phyloP scores from a whole-genome alignment of 345 rosid species.

The Mangifera indica region DNA sequence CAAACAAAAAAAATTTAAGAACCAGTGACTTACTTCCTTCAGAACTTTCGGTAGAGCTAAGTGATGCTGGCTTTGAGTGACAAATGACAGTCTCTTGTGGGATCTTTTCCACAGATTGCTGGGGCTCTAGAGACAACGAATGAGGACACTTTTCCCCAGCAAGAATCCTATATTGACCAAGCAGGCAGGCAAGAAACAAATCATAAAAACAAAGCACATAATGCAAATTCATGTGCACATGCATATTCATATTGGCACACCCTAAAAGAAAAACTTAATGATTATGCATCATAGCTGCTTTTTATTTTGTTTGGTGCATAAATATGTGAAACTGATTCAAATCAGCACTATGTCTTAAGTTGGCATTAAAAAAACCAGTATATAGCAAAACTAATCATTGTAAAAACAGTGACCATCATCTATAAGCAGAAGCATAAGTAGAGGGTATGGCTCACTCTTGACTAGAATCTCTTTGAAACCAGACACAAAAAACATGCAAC shows the following conservation, averaged over 20 bases:
- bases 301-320: conserved; percentile 1
- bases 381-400: no score
- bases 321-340: background rate
- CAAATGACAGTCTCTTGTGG: conserved; percentile 75
- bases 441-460: background rate
- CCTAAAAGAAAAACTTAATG: background rate
- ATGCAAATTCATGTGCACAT: background rate
- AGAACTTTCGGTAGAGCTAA: conserved; percentile 80
- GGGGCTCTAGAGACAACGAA: conserved; percentile 35
- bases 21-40: conserved; percentile 58
- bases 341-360: background rate
- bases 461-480: background rate
- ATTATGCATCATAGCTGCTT: background rate
- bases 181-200: conserved; percentile 14
- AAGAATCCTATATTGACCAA: conserved; percentile 35
- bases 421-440: background rate
- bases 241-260: background rate
- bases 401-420: background rate
- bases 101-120: conserved; percentile 56
- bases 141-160: conserved; percentile 39
- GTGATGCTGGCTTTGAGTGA: conserved; percentile 82
- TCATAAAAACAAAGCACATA: conserved; percentile 20
- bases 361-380: background rate
- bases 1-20: background rate
- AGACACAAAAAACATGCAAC: conserved; percentile 9